phyloP scores from a whole-genome alignment of 371 early-diverging fungal genomes.

The Syncephalastrum racemosum region DNA sequence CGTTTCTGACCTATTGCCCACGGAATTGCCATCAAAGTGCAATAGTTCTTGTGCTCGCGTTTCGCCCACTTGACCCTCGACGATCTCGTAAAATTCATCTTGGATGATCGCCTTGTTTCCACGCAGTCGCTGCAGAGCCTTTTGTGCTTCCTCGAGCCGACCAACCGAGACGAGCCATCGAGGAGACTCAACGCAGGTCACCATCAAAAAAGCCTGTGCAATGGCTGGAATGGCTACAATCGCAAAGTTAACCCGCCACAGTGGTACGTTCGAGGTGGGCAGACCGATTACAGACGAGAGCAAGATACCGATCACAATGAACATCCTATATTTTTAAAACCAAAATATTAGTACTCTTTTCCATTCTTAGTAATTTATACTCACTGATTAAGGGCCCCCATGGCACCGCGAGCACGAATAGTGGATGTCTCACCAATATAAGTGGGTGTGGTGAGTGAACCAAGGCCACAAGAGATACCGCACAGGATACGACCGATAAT shows the following conservation, averaged over 20 bases:
- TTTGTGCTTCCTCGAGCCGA: conserved; percentile 52
- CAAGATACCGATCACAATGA: conserved; percentile 75
- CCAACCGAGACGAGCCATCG: conserved; percentile 62
- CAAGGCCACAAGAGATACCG: conserved; percentile 65
- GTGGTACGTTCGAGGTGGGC: conserved; percentile 56
- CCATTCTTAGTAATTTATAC: not conserved
- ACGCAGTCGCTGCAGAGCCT: conserved; percentile 53
- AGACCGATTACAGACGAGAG: conserved; percentile 62
- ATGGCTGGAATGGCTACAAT: conserved; percentile 66
- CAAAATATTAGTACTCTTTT: not conserved
- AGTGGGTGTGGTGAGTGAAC: conserved; percentile 71
- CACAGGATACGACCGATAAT: conserved; percentile 26
- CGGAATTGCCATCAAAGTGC: not conserved
- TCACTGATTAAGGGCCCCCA: conserved; percentile 68
- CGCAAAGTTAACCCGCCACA: conserved; percentile 67
- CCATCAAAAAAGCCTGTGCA: conserved; percentile 65
- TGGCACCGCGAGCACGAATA: conserved; percentile 59
- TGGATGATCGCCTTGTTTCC: conserved; percentile 39
- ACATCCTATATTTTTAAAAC: conserved; percentile 11
- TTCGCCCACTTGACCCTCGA: conserved; percentile 41
- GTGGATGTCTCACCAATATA: conserved; percentile 82
- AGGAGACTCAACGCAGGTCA: conserved; percentile 76
- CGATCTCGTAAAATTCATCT: conserved; percentile 58
- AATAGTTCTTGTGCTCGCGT: conserved; percentile 15
- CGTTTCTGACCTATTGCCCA: not conserved